phyloP scores from a whole-genome alignment of 768 basidiomycete genomes.

The Mycena galopus region DNA sequence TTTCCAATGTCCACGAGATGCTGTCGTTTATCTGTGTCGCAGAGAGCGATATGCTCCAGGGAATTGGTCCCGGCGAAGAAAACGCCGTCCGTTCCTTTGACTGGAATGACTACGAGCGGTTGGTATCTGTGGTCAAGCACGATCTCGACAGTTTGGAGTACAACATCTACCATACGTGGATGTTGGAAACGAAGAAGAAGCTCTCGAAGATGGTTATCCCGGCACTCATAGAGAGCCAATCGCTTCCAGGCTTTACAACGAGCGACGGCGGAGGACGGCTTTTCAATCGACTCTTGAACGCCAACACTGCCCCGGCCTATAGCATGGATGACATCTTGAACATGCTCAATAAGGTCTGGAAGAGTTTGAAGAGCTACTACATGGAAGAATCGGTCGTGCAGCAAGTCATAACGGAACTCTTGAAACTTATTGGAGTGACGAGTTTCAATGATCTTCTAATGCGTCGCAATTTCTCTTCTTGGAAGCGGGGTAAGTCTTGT shows the following conservation, averaged over 20 bases:
- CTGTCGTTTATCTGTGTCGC: slow-evolving; percentile 98
- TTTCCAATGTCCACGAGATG: slow-evolving; percentile 99
- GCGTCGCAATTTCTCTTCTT: slow-evolving; percentile 98
- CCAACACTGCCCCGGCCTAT: slow-evolving; percentile 89
- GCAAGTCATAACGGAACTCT: slow-evolving; percentile 93
- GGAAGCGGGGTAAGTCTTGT: slow-evolving; percentile 89
- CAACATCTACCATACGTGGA: slow-evolving; percentile 99
- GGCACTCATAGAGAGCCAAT: slow-evolving; percentile 98
- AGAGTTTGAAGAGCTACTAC: slow-evolving; percentile 97
- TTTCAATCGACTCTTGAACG: slow-evolving; percentile 92
- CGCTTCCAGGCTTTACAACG: slow-evolving; percentile 96
- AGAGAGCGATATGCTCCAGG: slow-evolving; percentile 98
- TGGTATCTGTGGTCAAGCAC: slow-evolving; percentile 98
- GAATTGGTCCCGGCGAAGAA: slow-evolving; percentile 96
- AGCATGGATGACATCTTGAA: slow-evolving; percentile 99
- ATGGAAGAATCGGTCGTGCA: slow-evolving; percentile 98
- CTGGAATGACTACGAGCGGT: slow-evolving; percentile 96
- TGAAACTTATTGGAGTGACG: slow-evolving; percentile 95
- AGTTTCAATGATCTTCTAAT: slow-evolving; percentile 99
- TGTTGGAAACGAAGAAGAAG: slow-evolving; percentile 97
- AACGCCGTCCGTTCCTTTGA: slow-evolving; percentile 92
- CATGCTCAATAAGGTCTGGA: slow-evolving; percentile 97
- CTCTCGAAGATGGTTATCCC: slow-evolving; percentile 98
- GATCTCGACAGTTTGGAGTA: slow-evolving; percentile 98
- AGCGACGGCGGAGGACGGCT: slow-evolving; percentile 93